A percentile compares a stretch with the other conserved stretches of the same genome.
phyloP scores from a whole-genome alignment of 2,329 filamentous ascomycete genomes.

The Claviceps maximensis region DNA sequence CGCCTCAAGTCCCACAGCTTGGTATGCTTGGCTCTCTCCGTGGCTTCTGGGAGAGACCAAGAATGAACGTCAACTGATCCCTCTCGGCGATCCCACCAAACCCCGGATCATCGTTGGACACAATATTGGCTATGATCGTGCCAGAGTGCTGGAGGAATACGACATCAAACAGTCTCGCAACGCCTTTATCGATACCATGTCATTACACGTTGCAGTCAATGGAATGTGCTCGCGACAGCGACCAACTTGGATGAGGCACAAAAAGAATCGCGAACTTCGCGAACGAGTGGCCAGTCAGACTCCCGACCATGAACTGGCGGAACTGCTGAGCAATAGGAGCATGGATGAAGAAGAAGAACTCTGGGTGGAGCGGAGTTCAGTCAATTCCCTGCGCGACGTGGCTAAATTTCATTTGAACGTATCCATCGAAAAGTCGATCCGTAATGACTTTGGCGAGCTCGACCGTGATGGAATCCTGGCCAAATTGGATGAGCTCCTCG shows the following conservation, averaged over 20 bases:
- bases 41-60: constrained; percentile 80
- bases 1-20: constrained; percentile 74
- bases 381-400: constrained; percentile 90
- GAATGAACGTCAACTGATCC: constrained; percentile 67
- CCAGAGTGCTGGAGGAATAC: constrained; percentile 82
- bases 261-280: constrained; percentile 73
- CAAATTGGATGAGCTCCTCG: constrained; percentile 69
- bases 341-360: constrained; percentile 84
- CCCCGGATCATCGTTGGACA: constrained; percentile 79
- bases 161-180: constrained; percentile 69
- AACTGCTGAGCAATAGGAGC: constrained; percentile 53
- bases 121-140: constrained; percentile 90
- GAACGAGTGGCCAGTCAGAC: constrained; percentile 66
- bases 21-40: constrained; percentile 96
- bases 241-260: constrained; percentile 94
- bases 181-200: constrained; percentile 94
- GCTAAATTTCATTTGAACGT: constrained; percentile 92
- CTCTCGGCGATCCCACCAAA: constrained; percentile 62
- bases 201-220: constrained; percentile 90
- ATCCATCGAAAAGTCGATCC: constrained; percentile 75
- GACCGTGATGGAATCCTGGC: constrained; percentile 56
- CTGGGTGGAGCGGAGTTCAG: constrained; percentile 87
- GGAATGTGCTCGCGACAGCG: constrained; percentile 97
- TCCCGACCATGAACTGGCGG: constrained; percentile 55
- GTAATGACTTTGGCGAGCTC: constrained; percentile 76